phyloP scores from a whole-genome alignment of 805 yeast genomes.

The Kluyveromyces dobzhanskii region DNA sequence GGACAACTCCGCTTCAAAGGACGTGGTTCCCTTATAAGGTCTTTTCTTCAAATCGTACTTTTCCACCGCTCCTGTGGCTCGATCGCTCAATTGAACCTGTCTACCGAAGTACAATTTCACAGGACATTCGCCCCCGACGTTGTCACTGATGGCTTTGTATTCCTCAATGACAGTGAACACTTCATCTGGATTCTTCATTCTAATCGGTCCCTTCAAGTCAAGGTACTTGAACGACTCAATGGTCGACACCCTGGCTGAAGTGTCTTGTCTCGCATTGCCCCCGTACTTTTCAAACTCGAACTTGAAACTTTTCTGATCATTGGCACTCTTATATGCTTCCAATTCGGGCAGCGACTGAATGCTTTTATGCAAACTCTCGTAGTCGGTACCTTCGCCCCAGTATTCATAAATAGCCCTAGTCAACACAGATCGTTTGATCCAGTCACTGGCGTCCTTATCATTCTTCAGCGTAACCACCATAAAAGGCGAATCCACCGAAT shows the following conservation, averaged over 20 bases:
- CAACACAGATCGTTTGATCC: conserved; percentile 61
- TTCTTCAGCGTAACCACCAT: conserved; percentile 54
- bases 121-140: conserved; percentile 41
- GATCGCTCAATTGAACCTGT: conserved; percentile 51
- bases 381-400: conserved; percentile 63
- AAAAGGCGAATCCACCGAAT: conserved; percentile 60
- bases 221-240: conserved; percentile 69
- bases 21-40: conserved; percentile 89
- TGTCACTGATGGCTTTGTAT: conserved; percentile 42
- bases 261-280: conserved; percentile 42
- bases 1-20: conserved; percentile 91
- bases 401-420: conserved; percentile 68
- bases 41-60: conserved; percentile 73
- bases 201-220: conserved; percentile 67
- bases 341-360: conserved; percentile 24
- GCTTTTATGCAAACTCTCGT: conserved; percentile 49
- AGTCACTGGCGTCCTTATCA: conserved; percentile 57
- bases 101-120: conserved; percentile 66
- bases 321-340: conserved; percentile 20
- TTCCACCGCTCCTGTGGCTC: conserved; percentile 61
- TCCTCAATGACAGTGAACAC: conserved; percentile 68
- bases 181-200: conserved; percentile 68
- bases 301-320: conserved; percentile 52
- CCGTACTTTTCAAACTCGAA: conserved; percentile 75
- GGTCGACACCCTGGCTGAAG: conserved; percentile 42